These are phyloP conservation scores for Phytophthora pisi DNA, from an alignment of 352 stramenopile species.

Conservation along the genomic window DNA sequence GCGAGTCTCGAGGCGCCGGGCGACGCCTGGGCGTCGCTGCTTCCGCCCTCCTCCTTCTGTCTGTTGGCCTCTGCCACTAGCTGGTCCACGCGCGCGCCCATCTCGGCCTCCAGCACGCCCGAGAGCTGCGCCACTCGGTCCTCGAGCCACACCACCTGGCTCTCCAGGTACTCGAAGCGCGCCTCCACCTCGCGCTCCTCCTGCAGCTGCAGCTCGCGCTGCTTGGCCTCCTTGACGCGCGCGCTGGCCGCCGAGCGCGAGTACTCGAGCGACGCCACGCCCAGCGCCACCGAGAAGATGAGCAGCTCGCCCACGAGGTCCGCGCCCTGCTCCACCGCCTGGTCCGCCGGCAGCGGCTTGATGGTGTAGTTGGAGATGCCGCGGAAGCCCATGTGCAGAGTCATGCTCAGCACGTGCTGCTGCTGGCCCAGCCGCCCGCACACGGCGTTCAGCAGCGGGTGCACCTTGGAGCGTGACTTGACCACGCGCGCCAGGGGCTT, in stretches of 20 bases:
- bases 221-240: conserved; percentile 63
- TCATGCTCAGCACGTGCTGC: conserved; percentile 65
- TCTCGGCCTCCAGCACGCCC: conserved; percentile 45
- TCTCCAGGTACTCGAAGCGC: conserved; percentile 58
- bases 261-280: conserved; percentile 77
- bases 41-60: conserved; percentile 1
- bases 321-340: conserved; percentile 79
- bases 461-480: conserved; percentile 88
- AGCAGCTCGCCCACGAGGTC: conserved; percentile 80
- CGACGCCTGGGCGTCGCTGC: conserved; percentile 2
- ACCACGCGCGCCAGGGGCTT: conserved; percentile 90
- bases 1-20: conserved; percentile 20
- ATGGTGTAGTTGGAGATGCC: conserved; percentile 80
- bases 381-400: conserved; percentile 85
- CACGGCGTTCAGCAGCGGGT: conserved; percentile 64
- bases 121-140: conserved; percentile 42
- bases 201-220: conserved; percentile 52
- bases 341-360: conserved; percentile 72
- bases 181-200: conserved; percentile 53
- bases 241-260: conserved; percentile 59
- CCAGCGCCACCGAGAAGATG: conserved; percentile 81
- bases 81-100: conserved; percentile 20
- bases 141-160: conserved; percentile 55
- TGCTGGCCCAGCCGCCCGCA: conserved; percentile 67
- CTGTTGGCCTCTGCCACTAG: conserved; percentile 13